Conservation (phyloP, 371 early-diverging fungal species). For the Lichtheimia hyalospora region DNA sequence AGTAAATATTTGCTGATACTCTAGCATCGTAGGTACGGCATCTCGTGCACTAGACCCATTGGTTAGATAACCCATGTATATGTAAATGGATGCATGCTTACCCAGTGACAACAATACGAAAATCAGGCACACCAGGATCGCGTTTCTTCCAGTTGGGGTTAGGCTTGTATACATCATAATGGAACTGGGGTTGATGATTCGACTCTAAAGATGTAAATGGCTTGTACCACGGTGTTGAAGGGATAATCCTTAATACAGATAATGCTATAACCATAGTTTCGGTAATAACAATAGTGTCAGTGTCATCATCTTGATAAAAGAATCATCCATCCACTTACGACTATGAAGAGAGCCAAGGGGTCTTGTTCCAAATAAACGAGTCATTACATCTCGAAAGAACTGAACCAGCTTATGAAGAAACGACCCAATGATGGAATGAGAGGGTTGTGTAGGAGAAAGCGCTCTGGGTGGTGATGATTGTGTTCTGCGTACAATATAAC, state of each 20-base stretch:
- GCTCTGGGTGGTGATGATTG: background rate
- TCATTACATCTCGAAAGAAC: background rate
- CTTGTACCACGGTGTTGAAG: conserved; percentile 25
- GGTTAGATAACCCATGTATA: background rate
- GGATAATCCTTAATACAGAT: conserved; percentile 25
- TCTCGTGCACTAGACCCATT: background rate
- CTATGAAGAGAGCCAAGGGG: conserved; percentile 4
- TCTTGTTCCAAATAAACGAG: background rate
- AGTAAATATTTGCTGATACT: conserved; percentile 4
- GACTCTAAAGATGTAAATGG: conserved; percentile 10
- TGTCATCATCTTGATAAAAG: too few species aligned
- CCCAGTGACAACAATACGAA: conserved; percentile 39
- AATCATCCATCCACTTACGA: too few species aligned
- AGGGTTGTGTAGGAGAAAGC: background rate
- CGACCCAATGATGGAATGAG: background rate
- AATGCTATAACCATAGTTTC: conserved; percentile 5
- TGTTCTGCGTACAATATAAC: conserved; percentile 39
- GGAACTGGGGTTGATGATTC: conserved; percentile 11
- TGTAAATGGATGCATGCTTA: conserved; percentile 8
- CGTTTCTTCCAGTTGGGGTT: conserved; percentile 51
- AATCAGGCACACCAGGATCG: conserved; percentile 52
- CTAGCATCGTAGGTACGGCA: conserved; percentile 4
- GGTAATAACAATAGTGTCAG: too few species aligned
- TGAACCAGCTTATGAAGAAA: background rate
- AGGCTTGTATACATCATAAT: conserved; percentile 58